Evolutionary conservation across 495 filamentous ascomycete genomes (phyloP).

Genomic region (Lineolata rhizophorae): DNA sequence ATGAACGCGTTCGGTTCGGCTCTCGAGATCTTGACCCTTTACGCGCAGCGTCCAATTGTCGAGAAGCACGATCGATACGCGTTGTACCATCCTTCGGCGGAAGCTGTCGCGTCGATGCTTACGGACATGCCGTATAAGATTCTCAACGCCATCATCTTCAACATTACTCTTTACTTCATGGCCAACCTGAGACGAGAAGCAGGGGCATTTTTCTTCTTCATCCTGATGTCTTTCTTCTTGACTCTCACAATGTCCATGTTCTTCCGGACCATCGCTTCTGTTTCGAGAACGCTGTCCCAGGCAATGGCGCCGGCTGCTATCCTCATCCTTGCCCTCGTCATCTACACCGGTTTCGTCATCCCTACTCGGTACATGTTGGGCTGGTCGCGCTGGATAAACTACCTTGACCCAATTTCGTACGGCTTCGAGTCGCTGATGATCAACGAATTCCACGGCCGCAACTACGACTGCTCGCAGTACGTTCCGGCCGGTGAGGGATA

Average conservation of each 20-base stretch:
- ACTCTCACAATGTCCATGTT: conserved; percentile 22
- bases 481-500: conserved; percentile 37
- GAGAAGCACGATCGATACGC: conserved; percentile 82
- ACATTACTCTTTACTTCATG: conserved; percentile 65
- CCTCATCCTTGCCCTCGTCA: conserved; percentile 60
- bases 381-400: conserved; percentile 81
- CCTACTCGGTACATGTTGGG: conserved; percentile 52
- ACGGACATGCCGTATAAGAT: conserved; percentile 51
- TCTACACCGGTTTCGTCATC: conserved; percentile 82
- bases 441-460: conserved; percentile 58
- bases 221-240: conserved; percentile 21
- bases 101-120: conserved; percentile 67
- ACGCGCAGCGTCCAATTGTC: conserved; percentile 75
- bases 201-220: conserved; percentile 33
- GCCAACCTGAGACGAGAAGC: conserved; percentile 58
- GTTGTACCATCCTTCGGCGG: conserved; percentile 77
- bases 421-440: conserved; percentile 77
- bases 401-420: conserved; percentile 67
- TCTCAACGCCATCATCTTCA: conserved; percentile 36
- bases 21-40: conserved; percentile 68
- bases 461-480: conserved; percentile 38
- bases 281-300: conserved; percentile 56
- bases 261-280: conserved; percentile 66
- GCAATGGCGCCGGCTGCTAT: conserved; percentile 68
- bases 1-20: conserved; percentile 66